Base-by-base conservation (phyloP, 2,329 filamentous ascomycete species). In the Colletotrichum sidae region DNA sequence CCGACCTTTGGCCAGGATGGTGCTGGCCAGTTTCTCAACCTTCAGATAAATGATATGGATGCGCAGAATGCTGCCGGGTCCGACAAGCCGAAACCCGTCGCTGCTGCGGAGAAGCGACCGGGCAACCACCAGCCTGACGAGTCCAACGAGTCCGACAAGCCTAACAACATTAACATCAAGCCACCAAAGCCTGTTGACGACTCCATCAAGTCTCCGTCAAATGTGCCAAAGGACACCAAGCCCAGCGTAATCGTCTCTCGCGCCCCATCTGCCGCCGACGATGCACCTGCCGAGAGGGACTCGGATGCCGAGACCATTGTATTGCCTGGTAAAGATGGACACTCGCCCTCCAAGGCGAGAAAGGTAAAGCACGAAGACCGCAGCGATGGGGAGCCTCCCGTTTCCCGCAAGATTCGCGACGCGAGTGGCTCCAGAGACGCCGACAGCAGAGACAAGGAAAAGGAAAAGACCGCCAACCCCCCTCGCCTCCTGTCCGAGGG, bases 291-390 rank as follows among this genome's bases (percentile, higher is more conserved):
- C 63, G 88, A 89, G 65, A 88, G 84, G 72, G 88, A 90, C 71
- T 92, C 90, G 1, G 90, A 92, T 72, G 89, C 90, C 53, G 90
- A 92, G 78, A 92, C 90, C 12, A 90, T 92, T 67, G 89, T 92
- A 41, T 76, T 91, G 39, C 84, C 88, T 10, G 87, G 87, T 35
- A 90, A 90, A 72, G 86, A 90, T 73, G 87, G 86, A 44, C 80
- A 87, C 71, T 90, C 88, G 33, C 88, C 87, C 1, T 86, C 87
- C 65, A 90, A 90, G 75, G 81, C 81, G 64, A 84, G 87, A 65
- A 90, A 90, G 76, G 80, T 86, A 51, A 90, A 89, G 74, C 86
- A 90, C 69, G 89, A 90, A 73, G 87, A 89, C 72, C 85, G 81
- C 71, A 86, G 84, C 70, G 87, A 88, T 62, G 82, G 83, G 60